Evolutionary conservation across 2,329 filamentous ascomycete species (phyloP).

Genomic region (Ophiocordyceps polyrhachis-furcata): DNA sequence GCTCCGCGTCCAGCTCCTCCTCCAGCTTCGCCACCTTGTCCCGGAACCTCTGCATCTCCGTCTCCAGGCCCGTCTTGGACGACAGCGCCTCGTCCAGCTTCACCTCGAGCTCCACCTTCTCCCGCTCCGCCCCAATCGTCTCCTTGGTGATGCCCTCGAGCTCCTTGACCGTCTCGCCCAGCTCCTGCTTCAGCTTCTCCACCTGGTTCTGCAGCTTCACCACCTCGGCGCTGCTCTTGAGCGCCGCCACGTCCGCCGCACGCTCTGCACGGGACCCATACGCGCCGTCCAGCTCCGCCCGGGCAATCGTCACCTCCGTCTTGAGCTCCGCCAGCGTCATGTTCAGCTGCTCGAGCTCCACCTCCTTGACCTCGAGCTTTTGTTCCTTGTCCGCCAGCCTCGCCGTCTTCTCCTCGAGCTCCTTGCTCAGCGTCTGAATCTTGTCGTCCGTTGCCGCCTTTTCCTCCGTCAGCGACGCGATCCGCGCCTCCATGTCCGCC

Average conservation of each 20-base stretch:
- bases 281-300: slow-evolving; percentile 42
- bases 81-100: slow-evolving; percentile 16
- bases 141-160: slow-evolving; percentile 34
- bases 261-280: slow-evolving; percentile 41
- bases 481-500: slow-evolving; percentile 12
- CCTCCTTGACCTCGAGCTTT: slow-evolving; percentile 27
- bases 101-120: slow-evolving; percentile 24
- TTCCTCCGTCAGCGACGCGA: slow-evolving; percentile 12
- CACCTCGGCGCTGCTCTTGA: slow-evolving; percentile 28
- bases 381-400: slow-evolving; percentile 17
- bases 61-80: slow-evolving; percentile 19
- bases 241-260: slow-evolving; percentile 36
- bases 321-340: slow-evolving; percentile 37
- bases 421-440: slow-evolving; percentile 9
- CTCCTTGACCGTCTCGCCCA: slow-evolving; percentile 30
- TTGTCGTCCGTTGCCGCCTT: slow-evolving; percentile 11
- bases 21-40: slow-evolving; percentile 22
- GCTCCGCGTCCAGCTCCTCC: slow-evolving; percentile 32
- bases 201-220: slow-evolving; percentile 27
- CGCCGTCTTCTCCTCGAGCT: slow-evolving; percentile 6
- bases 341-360: slow-evolving; percentile 30
- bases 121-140: slow-evolving; percentile 29
- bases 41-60: slow-evolving; percentile 18
- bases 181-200: slow-evolving; percentile 29
- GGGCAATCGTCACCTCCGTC: slow-evolving; percentile 40